phyloP scores from a whole-genome alignment of 1,139 yeast species.

The Diutina sp. region DNA sequence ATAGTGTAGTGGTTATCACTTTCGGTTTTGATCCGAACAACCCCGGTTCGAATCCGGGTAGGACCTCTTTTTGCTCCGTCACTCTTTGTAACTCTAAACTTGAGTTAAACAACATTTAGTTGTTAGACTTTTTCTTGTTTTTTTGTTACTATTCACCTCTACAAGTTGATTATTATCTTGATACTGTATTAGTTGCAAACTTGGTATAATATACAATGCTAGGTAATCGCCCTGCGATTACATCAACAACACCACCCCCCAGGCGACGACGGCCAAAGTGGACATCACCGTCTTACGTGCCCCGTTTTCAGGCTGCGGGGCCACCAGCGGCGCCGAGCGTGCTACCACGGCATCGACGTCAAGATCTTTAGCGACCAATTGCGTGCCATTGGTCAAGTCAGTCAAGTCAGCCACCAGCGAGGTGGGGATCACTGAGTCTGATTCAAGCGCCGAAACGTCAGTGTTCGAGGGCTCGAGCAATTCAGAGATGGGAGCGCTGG shows the following conservation, averaged over 20 bases:
- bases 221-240: conserved; percentile 2
- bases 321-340: neutral
- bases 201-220: neutral
- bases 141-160: neutral
- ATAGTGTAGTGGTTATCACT: conserved; percentile 42
- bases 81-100: no score
- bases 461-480: neutral
- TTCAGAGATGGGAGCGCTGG: neutral
- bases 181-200: neutral
- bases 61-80: conserved; percentile 35
- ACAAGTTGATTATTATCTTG: neutral
- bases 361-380: neutral
- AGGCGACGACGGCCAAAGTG: neutral
- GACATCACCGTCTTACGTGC: neutral
- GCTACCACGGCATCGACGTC: neutral
- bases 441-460: neutral
- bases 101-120: no score
- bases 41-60: conserved; percentile 97
- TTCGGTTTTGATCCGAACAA: conserved; percentile 57
- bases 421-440: neutral
- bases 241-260: neutral
- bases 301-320: neutral
- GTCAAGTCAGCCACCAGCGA: neutral
- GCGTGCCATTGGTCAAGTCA: neutral
- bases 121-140: no score